Conservation (phyloP, 192 early-diverging fungal species). For the Coemansia sp. region DNA sequence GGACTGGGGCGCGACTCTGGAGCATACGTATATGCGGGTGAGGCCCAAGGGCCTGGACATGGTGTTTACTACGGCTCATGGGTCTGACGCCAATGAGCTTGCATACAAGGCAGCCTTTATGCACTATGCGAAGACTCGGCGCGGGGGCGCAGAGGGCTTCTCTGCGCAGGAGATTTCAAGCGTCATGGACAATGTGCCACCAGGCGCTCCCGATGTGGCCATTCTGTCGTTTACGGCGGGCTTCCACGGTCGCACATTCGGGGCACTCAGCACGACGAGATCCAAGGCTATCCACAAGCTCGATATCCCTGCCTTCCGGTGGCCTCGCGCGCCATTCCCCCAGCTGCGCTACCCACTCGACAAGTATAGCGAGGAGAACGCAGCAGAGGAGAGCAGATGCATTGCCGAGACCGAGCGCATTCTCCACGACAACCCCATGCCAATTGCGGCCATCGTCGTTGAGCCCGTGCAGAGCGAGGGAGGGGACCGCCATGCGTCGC, state of each 20-base stretch:
- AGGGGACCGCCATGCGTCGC: slow-evolving; percentile 65
- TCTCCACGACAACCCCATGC: slow-evolving; percentile 49
- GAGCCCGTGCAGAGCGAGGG: slow-evolving; percentile 76
- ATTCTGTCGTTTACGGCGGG: slow-evolving; percentile 64
- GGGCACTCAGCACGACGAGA: slow-evolving; percentile 63
- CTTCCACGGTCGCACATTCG: slow-evolving; percentile 73
- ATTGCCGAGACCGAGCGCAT: slow-evolving; percentile 54
- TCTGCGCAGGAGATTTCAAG: slow-evolving; percentile 46
- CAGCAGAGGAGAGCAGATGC: slow-evolving; percentile 58
- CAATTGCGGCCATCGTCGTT: slow-evolving; percentile 64
- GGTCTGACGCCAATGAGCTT: slow-evolving; percentile 73
- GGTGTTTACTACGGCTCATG: slow-evolving; percentile 71
- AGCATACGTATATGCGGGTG: slow-evolving; percentile 65
- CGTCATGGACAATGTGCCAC: slow-evolving; percentile 65
- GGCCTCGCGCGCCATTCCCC: slow-evolving; percentile 66
- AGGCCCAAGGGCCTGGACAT: slow-evolving; percentile 64
- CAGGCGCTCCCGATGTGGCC: slow-evolving; percentile 63
- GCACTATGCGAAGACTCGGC: slow-evolving; percentile 56
- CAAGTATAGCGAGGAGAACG: slow-evolving; percentile 59
- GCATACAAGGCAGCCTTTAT: slow-evolving; percentile 76
- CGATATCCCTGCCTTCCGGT: slow-evolving; percentile 71
- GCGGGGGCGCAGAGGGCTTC: slow-evolving; percentile 37
- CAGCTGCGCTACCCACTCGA: slow-evolving; percentile 65
- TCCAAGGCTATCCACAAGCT: slow-evolving; percentile 73
- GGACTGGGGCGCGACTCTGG: slow-evolving; percentile 61